Percentiles rank a stretch among this genome's conserved stretches.
These are phyloP conservation scores for Neurospora sp. DNA, from an alignment of 495 filamentous ascomycete species.

Conservation along the genomic window DNA sequence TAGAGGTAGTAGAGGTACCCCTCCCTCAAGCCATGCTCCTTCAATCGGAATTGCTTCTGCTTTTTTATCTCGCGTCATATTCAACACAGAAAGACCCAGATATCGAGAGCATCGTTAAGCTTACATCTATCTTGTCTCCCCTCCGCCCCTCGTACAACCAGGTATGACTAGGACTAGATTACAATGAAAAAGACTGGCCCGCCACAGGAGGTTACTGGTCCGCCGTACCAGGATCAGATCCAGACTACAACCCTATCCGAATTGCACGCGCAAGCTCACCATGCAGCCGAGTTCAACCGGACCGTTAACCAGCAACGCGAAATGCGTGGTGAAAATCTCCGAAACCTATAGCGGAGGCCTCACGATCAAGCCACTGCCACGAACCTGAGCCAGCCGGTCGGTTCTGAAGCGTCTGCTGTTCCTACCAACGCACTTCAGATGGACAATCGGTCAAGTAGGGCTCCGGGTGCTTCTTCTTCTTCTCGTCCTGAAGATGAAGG, in stretches of 20 bases:
- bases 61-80: background rate
- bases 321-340: slow-evolving; percentile 63
- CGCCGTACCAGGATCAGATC: slow-evolving; percentile 78
- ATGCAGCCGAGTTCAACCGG: slow-evolving; percentile 87
- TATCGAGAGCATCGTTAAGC: background rate
- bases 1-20: background rate
- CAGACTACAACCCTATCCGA: slow-evolving; percentile 72
- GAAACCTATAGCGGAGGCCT: slow-evolving; percentile 65
- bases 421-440: slow-evolving; percentile 22
- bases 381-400: slow-evolving; percentile 34
- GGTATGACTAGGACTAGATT: slow-evolving; percentile 62
- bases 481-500: background rate
- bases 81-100: background rate
- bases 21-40: background rate
- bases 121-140: slow-evolving; percentile 13
- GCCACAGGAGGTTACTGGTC: slow-evolving; percentile 81
- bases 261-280: slow-evolving; percentile 76
- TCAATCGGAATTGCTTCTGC: background rate
- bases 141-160: slow-evolving; percentile 58
- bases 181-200: slow-evolving; percentile 64
- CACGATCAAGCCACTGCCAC: slow-evolving; percentile 60
- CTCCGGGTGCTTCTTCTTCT: background rate
- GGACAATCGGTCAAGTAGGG: background rate
- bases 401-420: slow-evolving; percentile 27
- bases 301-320: slow-evolving; percentile 61